These are phyloP conservation scores for Rhododendron mucronatum DNA, from an alignment of 148 eudicot genomes.

Conservation along the genomic window DNA sequence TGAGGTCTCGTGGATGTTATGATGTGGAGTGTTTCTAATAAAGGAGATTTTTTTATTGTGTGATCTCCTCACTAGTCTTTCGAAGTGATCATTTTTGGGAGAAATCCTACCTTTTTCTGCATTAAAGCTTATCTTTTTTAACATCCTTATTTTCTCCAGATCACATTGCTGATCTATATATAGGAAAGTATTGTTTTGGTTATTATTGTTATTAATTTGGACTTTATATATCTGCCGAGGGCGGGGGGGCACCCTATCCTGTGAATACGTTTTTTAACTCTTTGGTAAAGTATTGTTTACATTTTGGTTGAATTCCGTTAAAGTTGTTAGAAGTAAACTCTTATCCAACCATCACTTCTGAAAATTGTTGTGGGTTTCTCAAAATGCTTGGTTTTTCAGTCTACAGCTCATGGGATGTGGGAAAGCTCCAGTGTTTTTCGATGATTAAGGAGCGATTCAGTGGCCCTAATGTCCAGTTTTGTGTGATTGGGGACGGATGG, in stretches of 20 bases:
- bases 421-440: constrained; percentile 70
- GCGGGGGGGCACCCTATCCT: too few relatives aligned
- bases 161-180: not conserved
- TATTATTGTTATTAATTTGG: not conserved
- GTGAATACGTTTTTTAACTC: too few relatives aligned
- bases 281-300: too few relatives aligned
- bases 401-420: constrained; percentile 97
- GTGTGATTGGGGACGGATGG: constrained; percentile 93
- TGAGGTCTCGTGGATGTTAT: not conserved
- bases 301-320: too few relatives aligned
- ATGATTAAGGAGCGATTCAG: constrained; percentile 69
- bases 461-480: constrained; percentile 66
- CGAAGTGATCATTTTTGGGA: not conserved
- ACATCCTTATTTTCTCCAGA: not conserved
- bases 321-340: too few relatives aligned
- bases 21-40: not conserved
- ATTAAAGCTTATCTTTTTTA: not conserved
- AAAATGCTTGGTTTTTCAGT: constrained; percentile 35
- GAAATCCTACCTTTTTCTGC: not conserved
- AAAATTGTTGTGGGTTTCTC: not conserved
- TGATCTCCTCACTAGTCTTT: not conserved
- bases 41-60: not conserved
- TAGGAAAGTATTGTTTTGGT: not conserved
- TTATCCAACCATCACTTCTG: not conserved
- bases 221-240: not conserved